Evolutionary conservation across 768 basidiomycete species (phyloP), one percentile per base, ranked within the genome.

Genomic region (Russula emetica): DNA sequence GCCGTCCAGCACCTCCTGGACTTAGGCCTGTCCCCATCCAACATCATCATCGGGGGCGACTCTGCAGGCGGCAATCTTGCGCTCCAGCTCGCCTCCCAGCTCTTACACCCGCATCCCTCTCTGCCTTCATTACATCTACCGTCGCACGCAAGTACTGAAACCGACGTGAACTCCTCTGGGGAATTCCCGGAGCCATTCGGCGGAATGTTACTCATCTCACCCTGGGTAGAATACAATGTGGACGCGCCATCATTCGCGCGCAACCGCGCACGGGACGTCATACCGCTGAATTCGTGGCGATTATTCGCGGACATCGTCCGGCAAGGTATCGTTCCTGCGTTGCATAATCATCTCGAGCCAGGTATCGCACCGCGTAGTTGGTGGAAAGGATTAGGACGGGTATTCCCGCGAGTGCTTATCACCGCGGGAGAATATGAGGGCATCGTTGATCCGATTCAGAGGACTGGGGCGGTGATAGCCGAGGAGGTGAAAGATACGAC

Each of bases 21-120:
- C 10, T 45, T 40, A 14, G 70, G 70, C 22, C 36, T 64, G 5
- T 49, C 57, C 30, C 32, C 66, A 2, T 64, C 70, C 13, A 64
- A 67, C n/a, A 69, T 71, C n/a, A 60, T 58, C 47, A 47, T 71
- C 30, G 66, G 62, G 1, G 70, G 70, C 28, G 44, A 58, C 30
- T 58, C 56, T 2, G 56, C 56, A 34, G 56, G 56, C 8, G 56
- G 55, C 16, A 71, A 70, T 58, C 45, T 71, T 9, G 52, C 58
- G 8, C 11, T 71, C 9, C 70, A 71, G 55, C 57, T 69, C 16
- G 51, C 66, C 1, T 45, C 61, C 1, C 68, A 66, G 30, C 13
- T 69, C 10, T 55, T 71, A 0, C 68, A 71, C 8, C 66, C 70
- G 0, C 66, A 64, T 2, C 26, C 64, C 2, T 55, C 63, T 18